A percentile compares a stretch with the other conserved stretches of the same genome.
Evolutionary conservation across 2,329 filamentous ascomycete genomes (phyloP).

Genomic region (Apiospora malaysiana): DNA sequence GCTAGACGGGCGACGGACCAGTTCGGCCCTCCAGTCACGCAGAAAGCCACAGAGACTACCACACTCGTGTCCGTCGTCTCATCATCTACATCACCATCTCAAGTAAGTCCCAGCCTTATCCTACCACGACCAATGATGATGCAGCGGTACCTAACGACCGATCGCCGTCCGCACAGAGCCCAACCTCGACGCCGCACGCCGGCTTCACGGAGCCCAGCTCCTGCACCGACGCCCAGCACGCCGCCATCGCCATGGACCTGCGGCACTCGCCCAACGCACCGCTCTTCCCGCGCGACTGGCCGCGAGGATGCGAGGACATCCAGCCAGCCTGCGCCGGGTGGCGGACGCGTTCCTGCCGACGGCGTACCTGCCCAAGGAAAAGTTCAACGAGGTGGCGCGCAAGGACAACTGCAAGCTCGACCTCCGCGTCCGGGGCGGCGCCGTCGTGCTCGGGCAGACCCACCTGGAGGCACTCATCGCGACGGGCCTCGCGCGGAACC

Average conservation of each 20-base stretch:
- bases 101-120: neutral
- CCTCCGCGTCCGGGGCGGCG: neutral
- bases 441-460: constrained; percentile 14
- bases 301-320: constrained; percentile 7
- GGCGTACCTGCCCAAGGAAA: neutral
- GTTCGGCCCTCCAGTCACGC: neutral
- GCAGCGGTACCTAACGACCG: neutral
- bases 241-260: constrained; percentile 1
- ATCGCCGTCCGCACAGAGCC: neutral
- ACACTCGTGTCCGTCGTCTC: neutral
- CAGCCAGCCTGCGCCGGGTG: neutral
- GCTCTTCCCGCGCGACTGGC: neutral
- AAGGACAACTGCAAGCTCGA: constrained; percentile 11
- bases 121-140: too few species aligned
- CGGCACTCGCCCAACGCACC: neutral
- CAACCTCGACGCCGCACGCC: neutral
- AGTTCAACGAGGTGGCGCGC: constrained; percentile 14
- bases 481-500: neutral
- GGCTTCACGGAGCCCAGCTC: constrained; percentile 4
- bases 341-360: constrained; percentile 19
- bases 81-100: neutral
- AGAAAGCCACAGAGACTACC: neutral
- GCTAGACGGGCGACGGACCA: neutral
- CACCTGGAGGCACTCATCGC: constrained; percentile 4
- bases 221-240: constrained; percentile 13